A percentile compares a stretch with the other conserved stretches of the same genome.
These are phyloP conservation scores for Tylopilus sp. DNA, from an alignment of 1,284 basidiomycete genomes.

Conservation along the genomic window DNA sequence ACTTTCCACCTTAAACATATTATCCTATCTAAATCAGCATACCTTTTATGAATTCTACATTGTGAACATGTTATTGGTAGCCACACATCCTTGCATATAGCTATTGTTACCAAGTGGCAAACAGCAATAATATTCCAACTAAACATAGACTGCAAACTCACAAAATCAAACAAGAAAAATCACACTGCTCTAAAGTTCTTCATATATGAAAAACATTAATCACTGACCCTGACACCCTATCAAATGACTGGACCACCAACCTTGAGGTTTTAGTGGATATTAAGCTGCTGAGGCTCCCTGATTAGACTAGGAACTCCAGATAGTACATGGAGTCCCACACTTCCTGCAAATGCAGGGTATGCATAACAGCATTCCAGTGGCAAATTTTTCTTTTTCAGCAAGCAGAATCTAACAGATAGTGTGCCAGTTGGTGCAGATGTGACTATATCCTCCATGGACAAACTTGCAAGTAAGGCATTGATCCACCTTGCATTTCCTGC, in stretches of 20 bases:
- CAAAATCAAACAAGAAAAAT: neutral
- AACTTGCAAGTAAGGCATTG: too few species aligned
- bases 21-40: neutral
- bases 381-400: too few species aligned
- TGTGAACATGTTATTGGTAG: neutral
- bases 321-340: slow-evolving; percentile 17
- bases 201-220: neutral
- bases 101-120: neutral
- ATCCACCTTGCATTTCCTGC: too few species aligned
- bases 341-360: slow-evolving; percentile 7
- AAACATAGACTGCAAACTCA: neutral
- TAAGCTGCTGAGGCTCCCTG: slow-evolving; percentile 1
- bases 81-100: neutral
- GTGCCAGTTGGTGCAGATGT: too few species aligned
- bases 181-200: neutral
- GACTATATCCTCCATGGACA: too few species aligned
- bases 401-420: too few species aligned
- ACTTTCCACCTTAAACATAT: neutral
- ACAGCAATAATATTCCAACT: neutral
- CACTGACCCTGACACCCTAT: too few species aligned
- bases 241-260: neutral
- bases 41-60: neutral
- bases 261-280: slow-evolving; percentile 18
- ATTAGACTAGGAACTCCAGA: neutral
- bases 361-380: slow-evolving; percentile 19